Evolutionary conservation across 129 eudicot genomes (phyloP).

Genomic region (Ambrosia artemisiifolia): DNA sequence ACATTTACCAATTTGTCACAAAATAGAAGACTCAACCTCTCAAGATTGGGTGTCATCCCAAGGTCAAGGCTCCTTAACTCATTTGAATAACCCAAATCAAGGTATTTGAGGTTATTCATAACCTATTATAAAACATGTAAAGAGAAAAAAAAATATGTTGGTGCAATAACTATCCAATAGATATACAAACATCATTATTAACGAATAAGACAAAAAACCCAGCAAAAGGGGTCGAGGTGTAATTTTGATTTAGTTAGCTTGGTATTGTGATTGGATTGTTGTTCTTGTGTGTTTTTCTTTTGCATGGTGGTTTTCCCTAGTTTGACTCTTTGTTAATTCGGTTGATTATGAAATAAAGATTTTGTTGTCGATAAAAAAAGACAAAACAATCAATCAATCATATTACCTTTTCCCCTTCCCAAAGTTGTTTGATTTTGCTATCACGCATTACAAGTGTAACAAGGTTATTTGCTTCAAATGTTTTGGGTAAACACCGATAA

Average conservation of each 20-base stretch:
- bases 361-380: background rate
- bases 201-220: no score
- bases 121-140: background rate
- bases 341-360: no score
- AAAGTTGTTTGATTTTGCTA: background rate
- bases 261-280: no score
- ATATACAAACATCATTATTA: no score
- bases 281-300: no score
- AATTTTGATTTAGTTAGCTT: no score
- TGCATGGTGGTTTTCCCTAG: background rate
- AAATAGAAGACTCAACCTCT: background rate
- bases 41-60: background rate
- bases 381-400: background rate
- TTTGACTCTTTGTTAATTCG: no score
- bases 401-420: conserved; percentile 4
- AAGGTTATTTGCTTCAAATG: background rate
- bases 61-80: background rate
- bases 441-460: background rate
- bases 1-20: background rate
- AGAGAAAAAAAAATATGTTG: background rate
- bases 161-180: no score
- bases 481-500: background rate
- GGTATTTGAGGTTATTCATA: background rate
- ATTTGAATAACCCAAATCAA: background rate
- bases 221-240: no score